Conservation (phyloP, 805 yeast genomes). For the Candida nemodendra region DNA sequence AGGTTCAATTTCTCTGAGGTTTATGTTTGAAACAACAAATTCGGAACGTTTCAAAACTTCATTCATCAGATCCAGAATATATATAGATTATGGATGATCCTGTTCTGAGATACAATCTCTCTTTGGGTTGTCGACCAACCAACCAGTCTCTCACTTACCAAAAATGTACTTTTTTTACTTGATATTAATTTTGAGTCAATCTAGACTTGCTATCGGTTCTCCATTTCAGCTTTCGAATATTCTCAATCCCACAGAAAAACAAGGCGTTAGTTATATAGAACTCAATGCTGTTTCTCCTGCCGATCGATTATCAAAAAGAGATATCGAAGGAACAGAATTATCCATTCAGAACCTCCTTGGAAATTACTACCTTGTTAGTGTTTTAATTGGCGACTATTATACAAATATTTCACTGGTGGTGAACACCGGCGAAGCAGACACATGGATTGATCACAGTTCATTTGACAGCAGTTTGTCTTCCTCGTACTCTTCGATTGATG, state of each 20-base stretch:
- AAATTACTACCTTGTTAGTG: slow-evolving; percentile 20
- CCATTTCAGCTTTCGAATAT: slow-evolving; percentile 2
- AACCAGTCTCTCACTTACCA: too few species aligned
- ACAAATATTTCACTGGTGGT: slow-evolving; percentile 25
- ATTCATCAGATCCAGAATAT: too few species aligned
- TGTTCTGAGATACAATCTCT: too few species aligned
- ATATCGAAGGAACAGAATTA: slow-evolving; percentile 13
- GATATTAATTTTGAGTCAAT: too few species aligned
- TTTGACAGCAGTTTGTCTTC: slow-evolving; percentile 11
- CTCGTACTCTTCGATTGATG: slow-evolving; percentile 7
- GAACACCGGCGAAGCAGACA: slow-evolving; percentile 32
- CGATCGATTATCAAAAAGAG: slow-evolving; percentile 12
- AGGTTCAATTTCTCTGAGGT: too few species aligned
- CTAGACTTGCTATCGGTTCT: too few species aligned
- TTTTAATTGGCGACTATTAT: slow-evolving; percentile 28
- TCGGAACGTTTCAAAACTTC: too few species aligned
- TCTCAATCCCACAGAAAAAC: not conserved
- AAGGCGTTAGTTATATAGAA: slow-evolving; percentile 1
- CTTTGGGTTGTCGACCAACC: too few species aligned
- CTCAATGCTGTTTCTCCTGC: not conserved
- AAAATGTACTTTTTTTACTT: too few species aligned
- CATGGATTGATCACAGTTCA: slow-evolving; percentile 27
- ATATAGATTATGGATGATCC: too few species aligned
- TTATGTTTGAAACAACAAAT: too few species aligned
- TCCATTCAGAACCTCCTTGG: slow-evolving; percentile 16